A percentile compares a stretch with the other conserved stretches of the same genome.
These are phyloP conservation scores for Kodamaea kaohsiungensis DNA, from an alignment of 805 yeast species.

Conservation along the genomic window DNA sequence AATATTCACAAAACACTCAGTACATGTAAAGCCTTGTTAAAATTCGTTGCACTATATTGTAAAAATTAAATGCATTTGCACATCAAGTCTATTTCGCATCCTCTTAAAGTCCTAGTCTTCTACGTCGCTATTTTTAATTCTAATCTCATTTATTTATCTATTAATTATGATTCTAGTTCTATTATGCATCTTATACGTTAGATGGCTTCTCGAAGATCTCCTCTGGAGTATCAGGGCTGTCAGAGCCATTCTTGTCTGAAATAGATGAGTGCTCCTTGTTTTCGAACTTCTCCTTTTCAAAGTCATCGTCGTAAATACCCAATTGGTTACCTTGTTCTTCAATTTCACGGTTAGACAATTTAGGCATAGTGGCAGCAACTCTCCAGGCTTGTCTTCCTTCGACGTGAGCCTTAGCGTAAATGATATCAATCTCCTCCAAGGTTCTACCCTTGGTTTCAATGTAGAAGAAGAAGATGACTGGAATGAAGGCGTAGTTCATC, in stretches of 20 bases:
- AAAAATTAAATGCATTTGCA: no score
- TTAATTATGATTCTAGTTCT: neutral
- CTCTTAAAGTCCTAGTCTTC: no score
- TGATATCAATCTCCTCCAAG: conserved; percentile 53
- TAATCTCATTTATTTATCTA: neutral
- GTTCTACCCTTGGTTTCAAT: conserved; percentile 41
- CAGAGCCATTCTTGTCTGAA: conserved; percentile 5
- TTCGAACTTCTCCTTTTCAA: conserved; percentile 39
- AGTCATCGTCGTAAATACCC: conserved; percentile 51
- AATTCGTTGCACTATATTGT: no score
- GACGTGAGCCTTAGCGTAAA: conserved; percentile 59
- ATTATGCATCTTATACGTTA: neutral
- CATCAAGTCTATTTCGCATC: no score
- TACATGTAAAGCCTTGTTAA: no score
- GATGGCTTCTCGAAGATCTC: conserved; percentile 7
- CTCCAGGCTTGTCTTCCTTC: conserved; percentile 62
- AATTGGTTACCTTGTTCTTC: conserved; percentile 60
- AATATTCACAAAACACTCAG: no score
- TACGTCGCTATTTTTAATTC: no score
- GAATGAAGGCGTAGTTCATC: conserved; percentile 38
- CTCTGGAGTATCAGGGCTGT: neutral
- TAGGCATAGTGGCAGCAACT: conserved; percentile 65
- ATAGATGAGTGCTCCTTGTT: conserved; percentile 29
- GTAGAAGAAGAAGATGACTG: conserved; percentile 45
- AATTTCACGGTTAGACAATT: conserved; percentile 54